Evolutionary conservation across 441 rosid genomes (phyloP), one percentile per base, ranked within the genome.

Genomic region (Euphorbia celastroides): DNA sequence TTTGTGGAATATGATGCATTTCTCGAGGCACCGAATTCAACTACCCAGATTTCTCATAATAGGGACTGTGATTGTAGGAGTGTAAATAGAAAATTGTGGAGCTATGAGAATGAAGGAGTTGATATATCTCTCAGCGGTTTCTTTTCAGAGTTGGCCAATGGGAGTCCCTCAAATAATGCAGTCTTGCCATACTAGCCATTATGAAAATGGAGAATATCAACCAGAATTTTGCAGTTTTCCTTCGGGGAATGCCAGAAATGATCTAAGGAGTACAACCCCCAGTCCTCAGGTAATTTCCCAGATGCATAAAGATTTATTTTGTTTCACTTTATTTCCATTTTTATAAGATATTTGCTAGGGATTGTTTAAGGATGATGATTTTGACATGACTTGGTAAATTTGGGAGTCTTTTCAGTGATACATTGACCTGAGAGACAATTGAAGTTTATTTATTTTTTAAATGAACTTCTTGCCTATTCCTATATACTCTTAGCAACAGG

Each of bases 121-220:
- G 97, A 96, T 71, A 75, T 89, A 41, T 93, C 97, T 62, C 88
- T 89, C 8, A 89, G 81, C 75, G 99, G 98, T 46, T 58, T 93
- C 57, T 89, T 86, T 77, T 78, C 92, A 10, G 81, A 81, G 32
- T 57, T 80, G 57, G 77, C 60, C 63, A 69, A 70, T 1, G 85
- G 85, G 76, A 80, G 72, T 69, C 79, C 79, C 75, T 56, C 78
- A 12, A 31, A 68, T 57, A 70, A 78, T 68, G 71, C n/a, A 87
- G 70, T 70, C 60, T 56, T 64, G 59, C 54, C 83, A 76, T 32
- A 80, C 76, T 42, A 82, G 77, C 58, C 76, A 75, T 1, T 76
- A 74, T 70, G 89, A 79, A 48, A 36, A 17, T 55, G 69, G 68
- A 58, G 83, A 73, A 57, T 70, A 75, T 63, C 84, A 73, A 57